Evolutionary conservation across 345 rosid genomes (phyloP).

Genomic region (Cardamine resedifolia): DNA sequence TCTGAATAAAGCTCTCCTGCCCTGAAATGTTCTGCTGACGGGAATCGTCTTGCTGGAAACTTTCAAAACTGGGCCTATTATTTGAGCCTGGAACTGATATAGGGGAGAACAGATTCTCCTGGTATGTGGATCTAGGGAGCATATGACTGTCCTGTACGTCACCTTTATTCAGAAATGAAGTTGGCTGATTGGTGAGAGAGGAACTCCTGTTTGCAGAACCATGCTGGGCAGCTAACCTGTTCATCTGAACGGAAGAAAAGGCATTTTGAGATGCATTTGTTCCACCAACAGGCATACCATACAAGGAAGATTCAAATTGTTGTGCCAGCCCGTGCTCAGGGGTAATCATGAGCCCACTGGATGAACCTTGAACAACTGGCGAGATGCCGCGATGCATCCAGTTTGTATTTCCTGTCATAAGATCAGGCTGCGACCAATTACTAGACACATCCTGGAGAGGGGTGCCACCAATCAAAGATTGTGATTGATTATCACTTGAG

Average conservation of each 20-base stretch:
- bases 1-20: constrained; percentile 44
- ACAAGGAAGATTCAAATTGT: constrained; percentile 66
- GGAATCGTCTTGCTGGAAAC: constrained; percentile 46
- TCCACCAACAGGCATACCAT: constrained; percentile 57
- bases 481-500: constrained; percentile 40
- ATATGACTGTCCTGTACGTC: constrained; percentile 47
- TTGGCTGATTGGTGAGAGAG: constrained; percentile 47
- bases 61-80: constrained; percentile 47
- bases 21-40: constrained; percentile 38
- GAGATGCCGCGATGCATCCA: constrained; percentile 54
- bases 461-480: constrained; percentile 54
- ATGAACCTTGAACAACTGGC: constrained; percentile 56
- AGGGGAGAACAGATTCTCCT: constrained; percentile 41
- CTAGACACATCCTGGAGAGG: constrained; percentile 62
- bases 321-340: constrained; percentile 72
- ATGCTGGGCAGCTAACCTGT: constrained; percentile 47
- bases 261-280: constrained; percentile 48
- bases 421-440: constrained; percentile 61
- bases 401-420: constrained; percentile 50
- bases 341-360: constrained; percentile 54
- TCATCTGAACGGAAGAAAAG: constrained; percentile 52
- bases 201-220: constrained; percentile 51
- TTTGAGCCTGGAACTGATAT: constrained; percentile 45
- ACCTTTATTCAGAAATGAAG: constrained; percentile 48
- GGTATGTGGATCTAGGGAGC: constrained; percentile 53